Evolutionary conservation across 2,329 filamentous ascomycete genomes (phyloP), one percentile per base, ranked within the genome.

Genomic region (Trichoderma sp.): DNA sequence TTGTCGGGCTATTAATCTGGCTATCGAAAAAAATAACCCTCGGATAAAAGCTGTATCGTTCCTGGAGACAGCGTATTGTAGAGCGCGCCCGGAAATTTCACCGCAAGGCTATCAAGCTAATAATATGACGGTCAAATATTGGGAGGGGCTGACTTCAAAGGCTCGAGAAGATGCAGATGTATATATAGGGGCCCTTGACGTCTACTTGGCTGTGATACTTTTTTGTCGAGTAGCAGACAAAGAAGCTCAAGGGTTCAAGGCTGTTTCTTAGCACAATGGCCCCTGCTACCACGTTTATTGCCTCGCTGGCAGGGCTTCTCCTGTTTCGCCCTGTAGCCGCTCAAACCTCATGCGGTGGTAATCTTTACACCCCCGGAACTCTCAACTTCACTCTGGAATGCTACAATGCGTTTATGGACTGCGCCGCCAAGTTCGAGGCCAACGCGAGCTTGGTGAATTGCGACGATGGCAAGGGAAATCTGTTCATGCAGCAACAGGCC

Each of bases 401-500:
- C 40, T 43, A 43, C 40, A 43, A 43, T 43, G 40, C 40, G 19
- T 43, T 43, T n/a, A 43, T 43, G 16, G 40, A 43, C 40, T 43
- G 40, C 40, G 40, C 40, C 19, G 40, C 40, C 3, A 43, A 43
- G 14, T 43, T 43, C 19, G 40, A 43, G 40, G 40, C 19, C 40
- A 43, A 43, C 19, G 16, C 40, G 14, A 43, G 40, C 19, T 10
- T 59, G 21, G 69, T 68, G 13, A 35, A 69, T 40, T 70, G 69
- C 52, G 37, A 70, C 49, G 66, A 65, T 19, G 69, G 53, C 66
- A 70, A 68, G 21, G 21, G 62, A 24, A 59, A 55, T 55, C 55
- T 70, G 69, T 33, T 69, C 29, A 64, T 70, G 69, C 65, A 70
- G 43, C 69, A 70, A 16, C 66, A 69, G 13, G 53, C 69, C 14